These are phyloP conservation scores for Parafenestella ontariensis DNA, from an alignment of 2,329 filamentous ascomycete genomes.

Conservation along the genomic window DNA sequence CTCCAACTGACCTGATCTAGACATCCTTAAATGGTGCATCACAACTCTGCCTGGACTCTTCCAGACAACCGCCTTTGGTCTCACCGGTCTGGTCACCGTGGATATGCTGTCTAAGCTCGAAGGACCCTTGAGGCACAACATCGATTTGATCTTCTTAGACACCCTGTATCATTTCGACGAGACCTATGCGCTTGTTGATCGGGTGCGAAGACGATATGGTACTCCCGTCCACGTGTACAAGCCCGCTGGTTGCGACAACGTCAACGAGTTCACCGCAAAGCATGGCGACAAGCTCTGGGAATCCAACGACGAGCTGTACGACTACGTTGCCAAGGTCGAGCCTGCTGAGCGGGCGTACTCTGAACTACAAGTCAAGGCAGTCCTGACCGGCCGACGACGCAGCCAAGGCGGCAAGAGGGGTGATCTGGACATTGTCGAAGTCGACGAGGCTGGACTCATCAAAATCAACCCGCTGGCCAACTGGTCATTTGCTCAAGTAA, in stretches of 20 bases:
- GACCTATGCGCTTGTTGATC: conserved; percentile 63
- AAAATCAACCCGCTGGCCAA: conserved; percentile 98
- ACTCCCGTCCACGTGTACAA: conserved; percentile 88
- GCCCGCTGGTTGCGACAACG: conserved; percentile 76
- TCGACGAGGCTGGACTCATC: conserved; percentile 89
- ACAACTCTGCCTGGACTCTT: conserved; percentile 87
- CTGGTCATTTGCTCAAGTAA: conserved; percentile 91
- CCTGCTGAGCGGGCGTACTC: conserved; percentile 90
- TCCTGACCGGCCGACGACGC: conserved; percentile 88
- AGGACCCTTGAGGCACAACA: conserved; percentile 63
- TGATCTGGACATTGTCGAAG: conserved; percentile 87
- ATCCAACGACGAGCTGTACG: conserved; percentile 85
- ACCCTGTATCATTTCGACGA: conserved; percentile 61
- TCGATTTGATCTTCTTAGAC: conserved; percentile 63
- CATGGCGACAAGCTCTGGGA: conserved; percentile 89
- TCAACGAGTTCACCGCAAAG: conserved; percentile 78
- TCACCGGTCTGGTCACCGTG: conserved; percentile 61
- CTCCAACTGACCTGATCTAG: conserved; percentile 52
- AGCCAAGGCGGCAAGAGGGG: conserved; percentile 94
- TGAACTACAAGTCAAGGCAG: conserved; percentile 85
- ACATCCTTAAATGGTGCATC: conserved; percentile 91
- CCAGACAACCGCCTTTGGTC: conserved; percentile 60
- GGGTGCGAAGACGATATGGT: conserved; percentile 76
- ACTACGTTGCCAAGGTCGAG: conserved; percentile 98
- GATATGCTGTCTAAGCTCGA: conserved; percentile 76